A percentile compares a stretch with the other conserved stretches of the same genome.
Conservation (phyloP, 345 rosid genomes). For the Moricandia moricandioides region DNA sequence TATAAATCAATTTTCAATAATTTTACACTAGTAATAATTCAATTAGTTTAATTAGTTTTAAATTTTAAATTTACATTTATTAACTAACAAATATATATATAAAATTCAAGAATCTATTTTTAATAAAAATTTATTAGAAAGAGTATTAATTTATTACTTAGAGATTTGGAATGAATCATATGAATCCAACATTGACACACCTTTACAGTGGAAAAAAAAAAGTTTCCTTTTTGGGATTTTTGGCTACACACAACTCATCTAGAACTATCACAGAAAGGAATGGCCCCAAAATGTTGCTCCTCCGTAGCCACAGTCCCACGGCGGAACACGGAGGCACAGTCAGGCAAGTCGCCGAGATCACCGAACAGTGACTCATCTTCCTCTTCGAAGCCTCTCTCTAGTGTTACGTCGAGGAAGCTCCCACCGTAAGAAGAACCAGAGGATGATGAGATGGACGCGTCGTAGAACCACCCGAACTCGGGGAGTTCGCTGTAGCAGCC, state of each 20-base stretch:
- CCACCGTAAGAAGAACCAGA: conserved; percentile 37
- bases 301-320: conserved; percentile 29
- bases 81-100: not conserved
- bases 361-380: conserved; percentile 65
- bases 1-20: too few species aligned
- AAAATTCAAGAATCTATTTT: not conserved
- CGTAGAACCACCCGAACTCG: conserved; percentile 61
- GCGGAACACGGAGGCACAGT: conserved; percentile 61
- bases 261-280: conserved; percentile 43
- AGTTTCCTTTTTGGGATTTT: not conserved
- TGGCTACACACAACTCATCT: conserved; percentile 32
- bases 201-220: conserved; percentile 29
- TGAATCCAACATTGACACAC: conserved; percentile 27
- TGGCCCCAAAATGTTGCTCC: conserved; percentile 38
- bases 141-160: conserved; percentile 11
- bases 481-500: conserved; percentile 37
- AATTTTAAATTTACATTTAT: not conserved
- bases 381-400: conserved; percentile 36
- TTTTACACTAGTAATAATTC: not conserved
- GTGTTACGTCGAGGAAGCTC: conserved; percentile 25
- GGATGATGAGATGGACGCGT: conserved; percentile 44
- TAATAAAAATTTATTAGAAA: not conserved
- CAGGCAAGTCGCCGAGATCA: conserved; percentile 76
- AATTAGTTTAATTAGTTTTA: not conserved
- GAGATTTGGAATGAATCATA: conserved; percentile 22